phyloP scores from a whole-genome alignment of 208 protist species.

The Hexamita inflata region DNA sequence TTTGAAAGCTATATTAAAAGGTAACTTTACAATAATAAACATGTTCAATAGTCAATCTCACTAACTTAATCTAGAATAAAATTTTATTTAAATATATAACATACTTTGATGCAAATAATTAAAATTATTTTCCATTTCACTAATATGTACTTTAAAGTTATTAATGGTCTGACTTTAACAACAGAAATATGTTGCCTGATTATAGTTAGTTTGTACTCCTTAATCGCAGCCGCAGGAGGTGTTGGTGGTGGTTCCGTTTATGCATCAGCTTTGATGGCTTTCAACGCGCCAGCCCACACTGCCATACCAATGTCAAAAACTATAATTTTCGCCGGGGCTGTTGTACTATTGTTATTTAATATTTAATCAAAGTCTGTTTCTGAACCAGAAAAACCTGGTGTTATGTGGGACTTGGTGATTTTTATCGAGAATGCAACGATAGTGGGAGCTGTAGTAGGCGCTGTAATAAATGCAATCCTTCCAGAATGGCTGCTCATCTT shows the following conservation, averaged over 20 bases:
- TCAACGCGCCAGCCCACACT: background rate
- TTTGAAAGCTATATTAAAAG: no score
- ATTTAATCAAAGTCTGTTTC: background rate
- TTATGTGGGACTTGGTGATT: conserved; percentile 16
- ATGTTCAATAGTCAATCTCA: no score
- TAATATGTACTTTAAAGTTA: no score
- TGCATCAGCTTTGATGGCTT: background rate
- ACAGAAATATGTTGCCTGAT: no score
- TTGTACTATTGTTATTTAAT: conserved; percentile 7
- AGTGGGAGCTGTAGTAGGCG: background rate
- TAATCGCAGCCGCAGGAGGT: conserved; percentile 10
- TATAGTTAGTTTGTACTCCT: no score
- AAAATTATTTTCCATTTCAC: no score
- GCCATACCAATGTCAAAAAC: background rate
- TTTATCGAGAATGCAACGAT: conserved; percentile 1
- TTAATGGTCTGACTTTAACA: no score
- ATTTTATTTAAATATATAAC: no score
- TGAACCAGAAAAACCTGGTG: background rate
- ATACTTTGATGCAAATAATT: no score
- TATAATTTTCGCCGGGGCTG: background rate
- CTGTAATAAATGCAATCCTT: background rate
- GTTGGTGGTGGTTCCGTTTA: conserved; percentile 13
- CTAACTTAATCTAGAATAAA: no score
- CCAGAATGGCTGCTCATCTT: background rate
- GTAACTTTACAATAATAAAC: no score